Base-by-base conservation (phyloP, 352 stramenopile species). In the Phytophthora brassicae region DNA sequence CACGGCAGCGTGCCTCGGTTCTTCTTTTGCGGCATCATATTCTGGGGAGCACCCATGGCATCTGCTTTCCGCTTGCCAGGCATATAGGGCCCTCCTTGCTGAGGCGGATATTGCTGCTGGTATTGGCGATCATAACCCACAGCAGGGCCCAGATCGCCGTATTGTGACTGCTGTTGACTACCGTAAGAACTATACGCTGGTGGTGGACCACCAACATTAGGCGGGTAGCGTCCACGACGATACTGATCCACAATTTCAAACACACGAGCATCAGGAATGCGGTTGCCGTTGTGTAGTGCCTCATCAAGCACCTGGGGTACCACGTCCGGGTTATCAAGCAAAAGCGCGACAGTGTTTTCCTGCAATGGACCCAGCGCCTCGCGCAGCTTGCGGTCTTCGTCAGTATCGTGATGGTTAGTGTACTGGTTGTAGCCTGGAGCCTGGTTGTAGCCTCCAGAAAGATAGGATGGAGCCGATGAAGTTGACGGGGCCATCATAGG, bases 301-400 rank as follows among this genome's bases (percentile, higher is more conserved):
- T 95, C 86, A 19, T 91, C 82, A 35, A 89, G 87, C 14, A 93
- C 83, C 59, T 91, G 81, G 6, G 80, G 77, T 41, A 95, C 61
- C 38, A 87, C 81, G 29, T 89, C 77, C 11, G 89, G 81, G 61
- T 90, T 87, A 46, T 90, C 78, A 41, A 91, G 64, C 19, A 95
- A 61, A 57, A 89, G 55, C 17, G 81, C 64, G 26, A 95, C 78
- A n/a, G 86, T 93, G 56, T 68, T 83, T 48, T 84, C 77, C 43
- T 91, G 71, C 44, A 95, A 61, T 33, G 84, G 82, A 44, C 84
- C 84, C 38, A 95, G 60, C 5, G 77, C 82, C 2, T 87, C 79
- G 13, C 79, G 72, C 26, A 95, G 53, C 35, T 84, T 84, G 24
- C 68, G 70, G 29, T 92, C 81, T 23, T 87, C 70, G 35, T 82